These are phyloP conservation scores for Lotus japonicus DNA, from an alignment of 306 rosid species.

Conservation along the genomic window DNA sequence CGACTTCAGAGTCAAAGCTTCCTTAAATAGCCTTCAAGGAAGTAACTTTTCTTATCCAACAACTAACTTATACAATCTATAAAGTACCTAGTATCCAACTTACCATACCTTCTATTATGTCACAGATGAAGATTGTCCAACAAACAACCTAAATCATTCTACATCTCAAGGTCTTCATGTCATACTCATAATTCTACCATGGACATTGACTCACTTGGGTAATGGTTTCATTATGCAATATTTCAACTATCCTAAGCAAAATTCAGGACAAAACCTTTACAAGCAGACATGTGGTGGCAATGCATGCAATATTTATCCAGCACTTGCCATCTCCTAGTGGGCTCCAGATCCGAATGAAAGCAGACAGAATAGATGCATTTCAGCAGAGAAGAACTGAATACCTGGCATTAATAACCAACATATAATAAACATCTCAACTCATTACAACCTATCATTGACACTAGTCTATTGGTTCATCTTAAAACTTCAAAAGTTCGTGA, in stretches of 20 bases:
- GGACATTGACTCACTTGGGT: background rate
- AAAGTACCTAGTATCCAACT: background rate
- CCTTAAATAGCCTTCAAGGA: background rate
- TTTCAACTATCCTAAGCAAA: background rate
- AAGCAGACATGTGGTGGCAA: conserved; percentile 1
- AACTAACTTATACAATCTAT: background rate
- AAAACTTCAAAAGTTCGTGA: background rate
- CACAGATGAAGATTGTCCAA: background rate
- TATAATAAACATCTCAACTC: background rate
- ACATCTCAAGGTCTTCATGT: background rate
- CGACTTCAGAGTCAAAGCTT: background rate
- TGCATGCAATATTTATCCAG: conserved; percentile 6
- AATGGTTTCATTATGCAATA: background rate
- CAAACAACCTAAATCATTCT: background rate
- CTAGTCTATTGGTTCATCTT: background rate
- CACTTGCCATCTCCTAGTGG: background rate
- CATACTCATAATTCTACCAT: background rate
- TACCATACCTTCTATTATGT: background rate
- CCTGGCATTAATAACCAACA: background rate
- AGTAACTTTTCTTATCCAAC: background rate
- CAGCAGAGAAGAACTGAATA: background rate
- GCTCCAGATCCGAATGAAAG: background rate
- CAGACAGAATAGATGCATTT: background rate
- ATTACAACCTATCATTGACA: conserved; percentile 3
- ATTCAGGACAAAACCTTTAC: conserved; percentile 5